A percentile compares a stretch with the other conserved stretches of the same genome.
phyloP scores from a whole-genome alignment of 495 filamentous ascomycete species.

The Talaromyces liani region DNA sequence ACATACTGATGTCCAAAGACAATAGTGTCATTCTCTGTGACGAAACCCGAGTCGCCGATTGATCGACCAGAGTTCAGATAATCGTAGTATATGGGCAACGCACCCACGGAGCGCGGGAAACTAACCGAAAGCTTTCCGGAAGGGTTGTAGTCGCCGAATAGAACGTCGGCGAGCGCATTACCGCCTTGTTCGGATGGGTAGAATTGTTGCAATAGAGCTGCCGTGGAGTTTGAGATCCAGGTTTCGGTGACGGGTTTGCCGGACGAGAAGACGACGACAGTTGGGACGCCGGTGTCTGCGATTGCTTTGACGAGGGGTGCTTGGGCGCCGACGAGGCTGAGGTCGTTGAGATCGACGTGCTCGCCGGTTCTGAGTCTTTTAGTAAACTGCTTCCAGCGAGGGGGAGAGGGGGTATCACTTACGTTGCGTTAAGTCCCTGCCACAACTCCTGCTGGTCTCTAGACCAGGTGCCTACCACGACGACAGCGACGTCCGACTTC shows the following conservation, averaged over 20 bases:
- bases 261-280: slow-evolving; percentile 59
- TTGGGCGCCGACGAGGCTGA: slow-evolving; percentile 65
- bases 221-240: slow-evolving; percentile 53
- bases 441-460: slow-evolving; percentile 62
- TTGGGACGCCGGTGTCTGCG: slow-evolving; percentile 56
- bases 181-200: slow-evolving; percentile 59
- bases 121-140: slow-evolving; percentile 60
- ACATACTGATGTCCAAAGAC: slow-evolving; percentile 62
- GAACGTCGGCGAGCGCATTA: slow-evolving; percentile 58
- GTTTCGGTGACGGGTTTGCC: slow-evolving; percentile 64
- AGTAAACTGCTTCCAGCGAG: background rate
- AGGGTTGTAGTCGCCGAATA: slow-evolving; percentile 61
- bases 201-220: slow-evolving; percentile 62
- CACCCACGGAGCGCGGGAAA: slow-evolving; percentile 59
- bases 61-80: slow-evolving; percentile 59
- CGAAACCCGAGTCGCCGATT: slow-evolving; percentile 38
- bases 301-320: slow-evolving; percentile 55
- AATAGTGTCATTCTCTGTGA: slow-evolving; percentile 48
- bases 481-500: slow-evolving; percentile 60
- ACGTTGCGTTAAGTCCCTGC: slow-evolving; percentile 59
- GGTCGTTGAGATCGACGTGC: slow-evolving; percentile 54
- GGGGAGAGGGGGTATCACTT: slow-evolving; percentile 6
- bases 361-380: slow-evolving; percentile 52
- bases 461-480: slow-evolving; percentile 69
- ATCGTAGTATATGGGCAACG: slow-evolving; percentile 62